phyloP scores from a whole-genome alignment of 192 early-diverging fungal species.

The Coemansia sp. region DNA sequence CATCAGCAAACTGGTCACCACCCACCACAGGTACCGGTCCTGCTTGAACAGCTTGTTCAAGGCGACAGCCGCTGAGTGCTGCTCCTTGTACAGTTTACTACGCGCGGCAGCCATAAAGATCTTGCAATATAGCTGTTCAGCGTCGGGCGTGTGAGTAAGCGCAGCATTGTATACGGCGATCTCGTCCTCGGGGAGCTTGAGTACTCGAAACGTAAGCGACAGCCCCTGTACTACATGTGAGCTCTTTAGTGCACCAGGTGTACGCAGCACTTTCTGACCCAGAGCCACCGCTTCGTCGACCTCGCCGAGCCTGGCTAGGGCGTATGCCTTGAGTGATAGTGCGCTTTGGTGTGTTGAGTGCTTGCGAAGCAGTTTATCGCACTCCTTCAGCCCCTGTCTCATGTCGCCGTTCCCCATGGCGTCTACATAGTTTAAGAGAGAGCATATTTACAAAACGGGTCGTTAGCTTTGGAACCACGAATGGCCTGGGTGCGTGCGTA shows the following conservation, averaged over 20 bases:
- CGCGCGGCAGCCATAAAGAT: slow-evolving; percentile 84
- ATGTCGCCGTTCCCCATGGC: slow-evolving; percentile 29
- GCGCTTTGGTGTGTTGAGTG: slow-evolving; percentile 38
- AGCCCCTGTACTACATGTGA: slow-evolving; percentile 34
- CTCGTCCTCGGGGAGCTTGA: slow-evolving; percentile 53
- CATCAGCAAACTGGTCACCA: slow-evolving; percentile 73
- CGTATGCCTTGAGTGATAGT: slow-evolving; percentile 74
- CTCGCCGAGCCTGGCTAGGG: slow-evolving; percentile 63
- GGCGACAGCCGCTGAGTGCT: slow-evolving; percentile 68
- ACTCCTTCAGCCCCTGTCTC: slow-evolving; percentile 22
- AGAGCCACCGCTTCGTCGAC: slow-evolving; percentile 62
- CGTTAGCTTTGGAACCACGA: background rate
- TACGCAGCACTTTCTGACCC: slow-evolving; percentile 59
- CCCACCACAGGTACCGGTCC: slow-evolving; percentile 85
- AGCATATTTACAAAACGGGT: background rate
- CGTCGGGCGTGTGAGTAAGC: slow-evolving; percentile 56
- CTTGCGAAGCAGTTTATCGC: slow-evolving; percentile 33
- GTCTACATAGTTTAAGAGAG: slow-evolving; percentile 10
- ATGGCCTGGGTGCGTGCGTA: background rate
- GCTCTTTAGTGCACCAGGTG: slow-evolving; percentile 20
- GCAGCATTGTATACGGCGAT: slow-evolving; percentile 78
- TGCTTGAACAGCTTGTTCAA: slow-evolving; percentile 78
- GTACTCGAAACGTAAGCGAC: slow-evolving; percentile 19
- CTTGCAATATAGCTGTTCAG: slow-evolving; percentile 71
- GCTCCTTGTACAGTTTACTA: slow-evolving; percentile 58